These are phyloP conservation scores for Heliocybe sulcata DNA, from an alignment of 1,284 basidiomycete genomes.

Conservation along the genomic window DNA sequence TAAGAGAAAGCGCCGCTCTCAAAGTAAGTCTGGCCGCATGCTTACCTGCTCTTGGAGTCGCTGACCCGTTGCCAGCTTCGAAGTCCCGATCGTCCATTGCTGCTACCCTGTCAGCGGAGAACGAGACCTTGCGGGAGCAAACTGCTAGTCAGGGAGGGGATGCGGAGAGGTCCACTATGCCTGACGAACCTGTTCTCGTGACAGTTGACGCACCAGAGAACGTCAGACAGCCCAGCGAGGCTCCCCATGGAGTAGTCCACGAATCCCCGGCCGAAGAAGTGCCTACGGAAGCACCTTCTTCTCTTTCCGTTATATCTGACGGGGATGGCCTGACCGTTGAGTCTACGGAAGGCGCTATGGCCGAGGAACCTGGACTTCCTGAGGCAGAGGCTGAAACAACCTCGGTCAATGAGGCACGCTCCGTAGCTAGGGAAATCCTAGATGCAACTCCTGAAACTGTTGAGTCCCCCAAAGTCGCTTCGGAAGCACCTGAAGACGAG, in stretches of 20 bases:
- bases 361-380: too few species aligned
- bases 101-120: constrained; percentile 42
- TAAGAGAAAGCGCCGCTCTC: constrained; percentile 33
- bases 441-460: too few species aligned
- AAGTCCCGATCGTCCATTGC: constrained; percentile 42
- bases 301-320: background rate
- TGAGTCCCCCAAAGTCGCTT: background rate
- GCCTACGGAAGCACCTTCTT: background rate
- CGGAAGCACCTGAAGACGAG: background rate
- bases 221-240: background rate
- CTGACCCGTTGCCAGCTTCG: constrained; percentile 30
- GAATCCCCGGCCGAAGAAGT: background rate
- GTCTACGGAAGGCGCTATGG: too few species aligned
- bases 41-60: background rate
- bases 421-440: too few species aligned
- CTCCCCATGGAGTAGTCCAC: background rate
- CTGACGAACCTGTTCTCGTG: background rate
- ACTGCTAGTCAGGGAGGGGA: background rate
- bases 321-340: background rate
- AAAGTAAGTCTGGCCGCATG: background rate
- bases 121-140: constrained; percentile 27
- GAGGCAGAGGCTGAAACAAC: too few species aligned
- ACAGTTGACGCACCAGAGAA: constrained; percentile 8
- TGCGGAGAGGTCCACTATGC: constrained; percentile 2
- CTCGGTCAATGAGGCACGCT: too few species aligned